These are phyloP conservation scores for Amanita exitialis DNA, from an alignment of 768 basidiomycete genomes.

Conservation along the genomic window DNA sequence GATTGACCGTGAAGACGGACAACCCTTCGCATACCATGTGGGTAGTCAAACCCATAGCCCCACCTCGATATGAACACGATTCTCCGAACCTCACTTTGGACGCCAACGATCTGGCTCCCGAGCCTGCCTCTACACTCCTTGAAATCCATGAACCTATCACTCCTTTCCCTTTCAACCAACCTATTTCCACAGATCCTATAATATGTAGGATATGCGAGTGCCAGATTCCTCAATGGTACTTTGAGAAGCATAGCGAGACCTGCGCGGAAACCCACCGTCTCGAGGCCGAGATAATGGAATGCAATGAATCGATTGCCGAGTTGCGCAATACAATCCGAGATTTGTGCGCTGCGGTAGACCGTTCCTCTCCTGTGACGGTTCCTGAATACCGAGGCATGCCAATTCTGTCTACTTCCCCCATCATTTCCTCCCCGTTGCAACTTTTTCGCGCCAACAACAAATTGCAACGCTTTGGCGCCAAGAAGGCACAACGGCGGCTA, in stretches of 20 bases:
- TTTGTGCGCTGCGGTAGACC: constrained; percentile 61
- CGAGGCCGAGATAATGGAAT: constrained; percentile 89
- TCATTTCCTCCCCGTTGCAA: constrained; percentile 66
- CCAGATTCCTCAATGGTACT: constrained; percentile 97
- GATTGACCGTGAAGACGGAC: constrained; percentile 82
- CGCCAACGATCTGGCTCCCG: constrained; percentile 32
- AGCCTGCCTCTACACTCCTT: constrained; percentile 29
- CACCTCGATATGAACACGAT: constrained; percentile 59
- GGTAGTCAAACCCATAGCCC: constrained; percentile 80
- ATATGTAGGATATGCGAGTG: constrained; percentile 97
- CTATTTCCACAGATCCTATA: constrained; percentile 75
- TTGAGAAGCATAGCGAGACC: constrained; percentile 99
- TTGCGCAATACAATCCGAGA: constrained; percentile 81
- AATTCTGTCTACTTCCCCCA: constrained; percentile 66
- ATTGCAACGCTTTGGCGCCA: constrained; percentile 72
- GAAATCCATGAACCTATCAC: constrained; percentile 39
- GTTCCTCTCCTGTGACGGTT: constrained; percentile 51
- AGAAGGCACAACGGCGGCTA: constrained; percentile 71
- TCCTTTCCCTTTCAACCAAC: constrained; percentile 67
- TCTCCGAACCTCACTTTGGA: constrained; percentile 54
- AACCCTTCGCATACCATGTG: constrained; percentile 96
- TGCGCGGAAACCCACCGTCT: constrained; percentile 93
- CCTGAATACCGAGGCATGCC: constrained; percentile 87
- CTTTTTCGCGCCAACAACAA: constrained; percentile 60
- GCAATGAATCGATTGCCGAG: constrained; percentile 88